phyloP scores from a whole-genome alignment of 768 basidiomycete genomes.

The Pisolithus tinctorius region DNA sequence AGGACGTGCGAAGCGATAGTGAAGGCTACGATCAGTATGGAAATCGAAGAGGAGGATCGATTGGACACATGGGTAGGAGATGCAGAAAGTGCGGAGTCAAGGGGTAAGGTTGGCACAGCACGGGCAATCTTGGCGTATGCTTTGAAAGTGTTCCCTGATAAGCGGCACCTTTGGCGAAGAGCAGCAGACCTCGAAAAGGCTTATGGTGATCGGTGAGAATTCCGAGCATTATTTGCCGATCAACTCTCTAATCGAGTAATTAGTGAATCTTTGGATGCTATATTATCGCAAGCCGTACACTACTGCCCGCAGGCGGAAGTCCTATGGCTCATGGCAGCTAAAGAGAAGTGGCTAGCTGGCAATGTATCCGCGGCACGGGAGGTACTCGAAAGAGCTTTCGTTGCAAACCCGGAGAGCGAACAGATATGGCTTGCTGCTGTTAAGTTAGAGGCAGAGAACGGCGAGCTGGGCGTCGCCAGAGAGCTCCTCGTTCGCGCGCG shows the following conservation, averaged over 20 bases:
- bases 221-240: neutral
- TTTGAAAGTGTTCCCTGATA: slow-evolving; percentile 84
- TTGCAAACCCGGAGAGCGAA: slow-evolving; percentile 94
- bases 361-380: slow-evolving; percentile 89
- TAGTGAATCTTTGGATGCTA: slow-evolving; percentile 74
- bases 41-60: slow-evolving; percentile 91
- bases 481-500: slow-evolving; percentile 85
- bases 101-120: slow-evolving; percentile 74
- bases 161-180: slow-evolving; percentile 77
- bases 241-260: slow-evolving; percentile 4
- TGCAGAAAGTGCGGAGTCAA: slow-evolving; percentile 72
- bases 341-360: slow-evolving; percentile 90
- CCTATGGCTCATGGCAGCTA: slow-evolving; percentile 96
- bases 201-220: slow-evolving; percentile 70
- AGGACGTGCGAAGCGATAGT: slow-evolving; percentile 92
- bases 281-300: slow-evolving; percentile 76
- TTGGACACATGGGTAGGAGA: slow-evolving; percentile 88
- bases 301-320: slow-evolving; percentile 95
- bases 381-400: slow-evolving; percentile 84
- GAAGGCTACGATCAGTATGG: slow-evolving; percentile 90
- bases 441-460: slow-evolving; percentile 94
- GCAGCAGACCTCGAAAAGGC: slow-evolving; percentile 92
- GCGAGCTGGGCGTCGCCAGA: slow-evolving; percentile 78
- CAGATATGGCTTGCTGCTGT: slow-evolving; percentile 97
- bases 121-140: slow-evolving; percentile 88